Base-by-base conservation (phyloP, 2,329 filamentous ascomycete species). In the Aspergillus sp. region DNA sequence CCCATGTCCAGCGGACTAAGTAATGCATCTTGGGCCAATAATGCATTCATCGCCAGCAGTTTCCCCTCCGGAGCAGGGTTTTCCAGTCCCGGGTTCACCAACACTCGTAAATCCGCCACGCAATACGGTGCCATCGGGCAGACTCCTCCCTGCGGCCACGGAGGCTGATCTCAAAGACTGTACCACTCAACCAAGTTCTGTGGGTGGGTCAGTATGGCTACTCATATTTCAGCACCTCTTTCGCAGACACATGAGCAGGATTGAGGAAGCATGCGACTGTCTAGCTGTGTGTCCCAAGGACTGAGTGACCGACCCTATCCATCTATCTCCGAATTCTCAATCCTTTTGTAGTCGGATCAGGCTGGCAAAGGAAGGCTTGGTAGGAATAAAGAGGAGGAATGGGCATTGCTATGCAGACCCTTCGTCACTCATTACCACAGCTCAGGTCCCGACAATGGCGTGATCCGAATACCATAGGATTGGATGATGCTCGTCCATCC, bases 91-190 rank as follows among this genome's bases (percentile, higher is more conserved):
- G 67, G 64, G 1, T 63, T 72, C 32, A 64, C 58, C 30, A 62
- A 58, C 23, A 64, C 62, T 48, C 73, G 74, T 61, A 74, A 68
- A 59, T 59, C 71, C 41, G 55, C 68, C 36, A 64, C 70, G 17
- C 73, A 72, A 50, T 77, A 75, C 57, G 77, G 77, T 32, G 72
- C 73, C 48, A 78, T 82, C 58, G 76, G 76, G 5, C 77, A 80
- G 59, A 82, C 78, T 32, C 80, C 81, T 21, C 79, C 79, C 23
- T 80, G 78, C 64, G 79, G 79, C 27, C 81, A 84, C 66, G 77
- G 77, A 41, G 79, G 80, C 55, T 81, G 77, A 80, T 69, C 44
- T 19, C 21, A 36, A 30, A 50, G n/a, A 8, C 10, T 10, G 2
- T n/a, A 13, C 15, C 13, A 17, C 41, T 21, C 41, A 32, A 30